These are phyloP conservation scores for Candida frijolesensis DNA, from an alignment of 1,139 yeast genomes.

Conservation along the genomic window DNA sequence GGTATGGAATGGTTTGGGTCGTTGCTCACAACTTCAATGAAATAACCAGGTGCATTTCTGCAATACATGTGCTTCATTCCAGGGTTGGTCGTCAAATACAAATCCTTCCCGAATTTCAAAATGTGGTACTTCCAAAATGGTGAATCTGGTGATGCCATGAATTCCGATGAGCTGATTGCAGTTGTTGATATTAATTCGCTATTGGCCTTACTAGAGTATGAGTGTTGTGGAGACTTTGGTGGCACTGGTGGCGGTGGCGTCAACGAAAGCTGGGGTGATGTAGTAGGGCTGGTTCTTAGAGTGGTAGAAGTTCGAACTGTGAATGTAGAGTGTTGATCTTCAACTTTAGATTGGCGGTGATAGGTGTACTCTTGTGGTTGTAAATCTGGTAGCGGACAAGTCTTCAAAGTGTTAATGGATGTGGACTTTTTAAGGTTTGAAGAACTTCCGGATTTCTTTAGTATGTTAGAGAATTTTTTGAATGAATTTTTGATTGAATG, in stretches of 20 bases:
- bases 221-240: constrained; percentile 2
- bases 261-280: not conserved
- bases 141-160: constrained; percentile 13
- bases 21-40: constrained; percentile 38
- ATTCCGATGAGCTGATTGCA: not conserved
- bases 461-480: not conserved
- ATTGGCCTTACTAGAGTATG: not conserved
- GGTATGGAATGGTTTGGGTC: constrained; percentile 16
- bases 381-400: not conserved
- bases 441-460: not conserved
- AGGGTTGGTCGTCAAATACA: constrained; percentile 63
- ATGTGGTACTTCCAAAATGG: constrained; percentile 67
- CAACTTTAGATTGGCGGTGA: not conserved
- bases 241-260: constrained; percentile 5
- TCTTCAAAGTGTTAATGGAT: not conserved
- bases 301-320: not conserved
- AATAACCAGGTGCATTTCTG: constrained; percentile 59
- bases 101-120: constrained; percentile 47
- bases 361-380: not conserved
- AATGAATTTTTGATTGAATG: not conserved
- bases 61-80: constrained; percentile 55
- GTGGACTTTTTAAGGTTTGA: not conserved
- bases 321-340: constrained; percentile 3
- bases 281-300: not conserved
- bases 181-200: not conserved